Conservation (phyloP, 257 asterid species). For the Coffea eugenioides region DNA sequence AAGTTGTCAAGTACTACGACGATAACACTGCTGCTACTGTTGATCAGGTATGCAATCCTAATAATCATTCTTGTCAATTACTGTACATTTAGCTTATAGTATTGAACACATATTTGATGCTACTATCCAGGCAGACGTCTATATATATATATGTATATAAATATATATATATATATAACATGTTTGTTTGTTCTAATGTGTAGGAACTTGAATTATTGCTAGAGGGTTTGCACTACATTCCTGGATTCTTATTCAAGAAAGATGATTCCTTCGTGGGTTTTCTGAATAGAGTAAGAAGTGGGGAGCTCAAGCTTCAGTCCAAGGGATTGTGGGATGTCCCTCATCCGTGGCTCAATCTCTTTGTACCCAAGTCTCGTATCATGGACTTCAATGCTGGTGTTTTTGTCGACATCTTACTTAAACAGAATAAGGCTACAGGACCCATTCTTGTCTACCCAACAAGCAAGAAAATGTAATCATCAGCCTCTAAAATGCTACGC, state of each 20-base stretch:
- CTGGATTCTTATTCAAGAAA: constrained; percentile 42
- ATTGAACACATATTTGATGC: background rate
- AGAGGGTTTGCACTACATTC: constrained; percentile 30
- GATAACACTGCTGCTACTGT: constrained; percentile 23
- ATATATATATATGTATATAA: background rate
- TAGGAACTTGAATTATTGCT: constrained; percentile 44
- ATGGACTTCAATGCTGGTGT: constrained; percentile 54
- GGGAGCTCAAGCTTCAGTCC: constrained; percentile 38
- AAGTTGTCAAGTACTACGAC: constrained; percentile 55
- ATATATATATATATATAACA: background rate
- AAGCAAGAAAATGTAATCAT: constrained; percentile 38
- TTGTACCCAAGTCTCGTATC: constrained; percentile 63
- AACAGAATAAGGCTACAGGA: constrained; percentile 43
- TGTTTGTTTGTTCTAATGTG: background rate
- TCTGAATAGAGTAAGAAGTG: constrained; percentile 50
- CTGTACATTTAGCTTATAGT: too few relatives aligned
- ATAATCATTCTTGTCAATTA: background rate
- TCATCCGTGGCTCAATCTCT: constrained; percentile 85
- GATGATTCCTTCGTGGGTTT: constrained; percentile 45
- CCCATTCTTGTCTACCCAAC: constrained; percentile 79
- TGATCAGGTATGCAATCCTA: constrained; percentile 29
- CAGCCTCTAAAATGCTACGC: background rate
- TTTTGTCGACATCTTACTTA: constrained; percentile 53
- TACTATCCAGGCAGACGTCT: too few relatives aligned
- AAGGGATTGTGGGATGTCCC: constrained; percentile 42